Conservation (phyloP, 176 grass and related monocot species). For the Otatea glauca region DNA sequence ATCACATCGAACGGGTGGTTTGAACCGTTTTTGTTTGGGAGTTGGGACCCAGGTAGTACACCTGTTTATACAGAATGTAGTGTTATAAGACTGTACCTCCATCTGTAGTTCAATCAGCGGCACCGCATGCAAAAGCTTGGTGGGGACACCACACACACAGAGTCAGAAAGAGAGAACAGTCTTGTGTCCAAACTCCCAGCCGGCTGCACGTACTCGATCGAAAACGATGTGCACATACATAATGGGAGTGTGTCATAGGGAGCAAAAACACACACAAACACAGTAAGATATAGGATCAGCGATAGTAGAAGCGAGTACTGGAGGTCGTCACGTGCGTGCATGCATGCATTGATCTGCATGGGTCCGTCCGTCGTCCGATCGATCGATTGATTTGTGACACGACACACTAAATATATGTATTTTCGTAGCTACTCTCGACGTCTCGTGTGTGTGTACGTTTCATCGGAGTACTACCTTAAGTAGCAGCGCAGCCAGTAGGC, state of each 20-base stretch:
- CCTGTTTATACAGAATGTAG: no score
- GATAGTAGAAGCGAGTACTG: not conserved
- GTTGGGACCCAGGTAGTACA: no score
- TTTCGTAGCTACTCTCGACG: not conserved
- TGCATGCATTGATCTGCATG: not conserved
- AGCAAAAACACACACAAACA: not conserved
- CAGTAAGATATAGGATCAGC: not conserved
- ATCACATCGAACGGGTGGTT: no score
- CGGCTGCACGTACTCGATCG: not conserved
- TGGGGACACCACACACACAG: no score
- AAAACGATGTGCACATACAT: not conserved
- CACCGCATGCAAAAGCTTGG: no score
- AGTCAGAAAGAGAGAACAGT: no score
- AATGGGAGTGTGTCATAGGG: not conserved
- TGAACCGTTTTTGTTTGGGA: no score
- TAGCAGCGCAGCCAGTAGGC: not conserved
- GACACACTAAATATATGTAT: not conserved
- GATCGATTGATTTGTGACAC: conserved; percentile 1
- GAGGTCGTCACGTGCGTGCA: not conserved
- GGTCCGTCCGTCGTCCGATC: not conserved
- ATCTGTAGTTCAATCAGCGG: no score
- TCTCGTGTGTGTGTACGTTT: not conserved
- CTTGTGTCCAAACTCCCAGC: not conserved
- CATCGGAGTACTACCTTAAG: not conserved
- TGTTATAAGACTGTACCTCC: no score